Evolutionary conservation across 2,329 filamentous ascomycete species (phyloP), one percentile per base, ranked within the genome.

Genomic region (Penicillium sp.): DNA sequence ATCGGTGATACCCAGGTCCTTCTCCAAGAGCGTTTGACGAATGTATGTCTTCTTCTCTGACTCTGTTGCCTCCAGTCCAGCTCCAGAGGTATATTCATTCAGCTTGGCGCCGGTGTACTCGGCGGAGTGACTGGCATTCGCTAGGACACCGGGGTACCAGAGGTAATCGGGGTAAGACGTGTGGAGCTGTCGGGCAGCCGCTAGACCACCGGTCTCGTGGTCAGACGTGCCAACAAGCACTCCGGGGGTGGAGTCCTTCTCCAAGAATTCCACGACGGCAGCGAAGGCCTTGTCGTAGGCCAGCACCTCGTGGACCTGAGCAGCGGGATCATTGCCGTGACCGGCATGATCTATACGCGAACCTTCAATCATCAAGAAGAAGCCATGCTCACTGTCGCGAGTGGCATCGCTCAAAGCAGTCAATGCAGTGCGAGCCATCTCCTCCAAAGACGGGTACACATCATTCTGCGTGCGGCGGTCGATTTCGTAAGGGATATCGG

Each of bases 311-410:
- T 90, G 88, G 11, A 93, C 90, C 69, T 95, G 90, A 1, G 90
- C 89, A 10, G 89, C 90, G 0, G 90, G 90, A 66, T 95, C 90
- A 66, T 95, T 95, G 61, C 84, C 85, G 71, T 95, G 90, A 7
- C 92, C 95, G 4, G 95, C 93, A 72, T 99, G 95, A 69, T 99
- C 95, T 67, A 99, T 98, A 43, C 95, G 84, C 67, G 91, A 96
- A 5, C 93, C 95, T 75, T 99, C 95, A 59, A 99, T 96, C 93
- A 99, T 96, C 66, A 99, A 81, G 77, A 99, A 99, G 81, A 98
- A 99, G 5, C 95, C 95, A 75, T 96, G 87, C 43, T 98, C 91
- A 60, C 85, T 91, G 69, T 93, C 82, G 69, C 85, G 82, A 0
- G 95, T 97, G 0, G 93, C 95, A 57, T 87, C 86, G 60, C 89